Evolutionary conservation across 164 flowering plant species (phyloP).

Genomic region (Berberis vulgaris): DNA sequence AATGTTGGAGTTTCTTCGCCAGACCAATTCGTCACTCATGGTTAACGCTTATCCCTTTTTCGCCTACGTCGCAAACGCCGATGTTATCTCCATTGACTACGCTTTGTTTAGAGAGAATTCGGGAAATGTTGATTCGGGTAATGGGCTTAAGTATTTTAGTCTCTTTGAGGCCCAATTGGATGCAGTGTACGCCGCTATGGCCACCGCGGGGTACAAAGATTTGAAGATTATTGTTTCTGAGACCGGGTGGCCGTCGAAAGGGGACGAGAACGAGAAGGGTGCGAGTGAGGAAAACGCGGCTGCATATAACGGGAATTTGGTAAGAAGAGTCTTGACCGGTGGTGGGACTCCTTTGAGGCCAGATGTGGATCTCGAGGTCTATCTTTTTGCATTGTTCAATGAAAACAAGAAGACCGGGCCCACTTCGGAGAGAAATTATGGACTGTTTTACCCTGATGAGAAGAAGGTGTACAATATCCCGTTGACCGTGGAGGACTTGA

Average conservation of each 20-base stretch:
- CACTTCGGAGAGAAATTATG: constrained; percentile 80
- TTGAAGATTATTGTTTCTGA: constrained; percentile 53
- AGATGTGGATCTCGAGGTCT: constrained; percentile 42
- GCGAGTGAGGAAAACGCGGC: constrained; percentile 71
- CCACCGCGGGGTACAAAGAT: constrained; percentile 38
- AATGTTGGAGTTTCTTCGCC: constrained; percentile 51
- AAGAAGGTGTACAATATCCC: constrained; percentile 66
- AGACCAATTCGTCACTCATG: constrained; percentile 63
- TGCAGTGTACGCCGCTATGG: constrained; percentile 81
- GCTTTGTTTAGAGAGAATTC: constrained; percentile 53
- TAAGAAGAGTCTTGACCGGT: constrained; percentile 43
- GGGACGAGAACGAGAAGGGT: constrained; percentile 67
- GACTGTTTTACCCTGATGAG: constrained; percentile 69
- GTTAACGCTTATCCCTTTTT: constrained; percentile 88
- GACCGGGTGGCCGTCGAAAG: constrained; percentile 93
- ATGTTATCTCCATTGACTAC: constrained; percentile 62
- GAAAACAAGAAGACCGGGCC: constrained; percentile 83
- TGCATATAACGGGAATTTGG: constrained; percentile 71
- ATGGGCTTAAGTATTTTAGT: constrained; percentile 52
- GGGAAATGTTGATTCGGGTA: constrained; percentile 60
- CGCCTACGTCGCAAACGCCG: constrained; percentile 60
- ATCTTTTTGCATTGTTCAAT: constrained; percentile 74
- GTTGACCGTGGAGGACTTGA: constrained; percentile 21
- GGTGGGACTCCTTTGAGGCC: constrained; percentile 74
- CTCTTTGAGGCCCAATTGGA: constrained; percentile 85